A percentile compares a stretch with the other conserved stretches of the same genome.
These are phyloP conservation scores for Candida neerlandica DNA, from an alignment of 1,139 yeast species.

Conservation along the genomic window DNA sequence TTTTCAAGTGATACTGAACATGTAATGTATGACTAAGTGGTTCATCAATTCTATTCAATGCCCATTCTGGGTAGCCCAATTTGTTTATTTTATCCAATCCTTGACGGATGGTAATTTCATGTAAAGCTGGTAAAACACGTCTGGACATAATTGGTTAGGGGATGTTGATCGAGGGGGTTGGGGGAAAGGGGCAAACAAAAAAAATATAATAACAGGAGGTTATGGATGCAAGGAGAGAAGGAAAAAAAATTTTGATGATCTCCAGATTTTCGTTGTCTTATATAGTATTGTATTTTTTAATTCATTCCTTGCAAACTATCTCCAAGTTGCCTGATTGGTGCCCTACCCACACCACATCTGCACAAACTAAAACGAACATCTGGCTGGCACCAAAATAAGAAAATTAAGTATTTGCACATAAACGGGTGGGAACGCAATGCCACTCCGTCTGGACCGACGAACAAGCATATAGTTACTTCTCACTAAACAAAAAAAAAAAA, in stretches of 20 bases:
- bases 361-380: neutral
- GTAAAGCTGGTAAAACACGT: conserved; percentile 6
- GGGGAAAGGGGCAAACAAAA: neutral
- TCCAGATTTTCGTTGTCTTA: neutral
- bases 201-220: neutral
- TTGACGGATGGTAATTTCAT: conserved; percentile 12
- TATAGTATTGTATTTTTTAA: neutral
- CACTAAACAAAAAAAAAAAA: no score
- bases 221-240: neutral
- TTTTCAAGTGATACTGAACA: conserved; percentile 40
- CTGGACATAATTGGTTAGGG: neutral
- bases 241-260: neutral
- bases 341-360: neutral
- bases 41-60: conserved; percentile 8
- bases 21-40: conserved; percentile 17
- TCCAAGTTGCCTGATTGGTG: no score
- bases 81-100: conserved; percentile 16
- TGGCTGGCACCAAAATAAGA: no score
- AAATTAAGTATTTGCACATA: no score
- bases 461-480: no score
- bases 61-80: conserved; percentile 18
- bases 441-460: no score
- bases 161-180: neutral
- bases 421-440: no score
- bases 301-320: neutral